Base-by-base conservation (phyloP, 1,284 basidiomycete genomes). In the Golubevia pallescens region DNA sequence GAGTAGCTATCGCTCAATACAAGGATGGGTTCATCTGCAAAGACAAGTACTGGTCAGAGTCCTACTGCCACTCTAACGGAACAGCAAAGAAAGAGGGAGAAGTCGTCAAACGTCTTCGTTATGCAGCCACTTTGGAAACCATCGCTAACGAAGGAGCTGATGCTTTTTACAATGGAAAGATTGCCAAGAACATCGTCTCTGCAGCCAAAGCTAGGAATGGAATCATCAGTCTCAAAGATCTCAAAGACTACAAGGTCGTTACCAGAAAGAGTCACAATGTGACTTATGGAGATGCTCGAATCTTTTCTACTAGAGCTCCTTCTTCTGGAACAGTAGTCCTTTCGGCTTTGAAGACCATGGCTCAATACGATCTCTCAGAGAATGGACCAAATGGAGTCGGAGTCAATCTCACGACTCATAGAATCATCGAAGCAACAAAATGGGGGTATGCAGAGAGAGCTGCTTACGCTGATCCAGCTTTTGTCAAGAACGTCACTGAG, bases 371-470 rank as follows among this genome's bases (percentile, higher is more conserved):
- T 51, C 80, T 69, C 62, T 67, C 73, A 13, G 70, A 73, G 4
- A 65, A 64, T 19, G 67, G 69, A 10, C 65, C 69, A 42, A 66
- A 75, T 23, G 53, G 63, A n/a, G 62, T 65, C 23, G 63, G 66
- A 52, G 69, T 67, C 64, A 70, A 75, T 48, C 6, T 59, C 16
- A 83, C 81, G 0, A 86, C 83, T 8, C 87, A 87, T 58, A 78
- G 84, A 4, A 76, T 87, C 24, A 77, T 87, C 61, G 86, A 87
- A 68, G 84, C 86, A 2, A 86, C 75, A 65, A 81, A 86, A 61
- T 87, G 87, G 61, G 77, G 82, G 3, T 88, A 86, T 59, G 87
- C 86, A 3, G 85, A 87, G 68, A 77, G 87, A 54, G 80, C 85
- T 7, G 77, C 72, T 1, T 80, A 85, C 32, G 87, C 86, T 16